These are phyloP conservation scores for Aegilops bicornis DNA, from an alignment of 176 grass and related monocot genomes.

Conservation along the genomic window DNA sequence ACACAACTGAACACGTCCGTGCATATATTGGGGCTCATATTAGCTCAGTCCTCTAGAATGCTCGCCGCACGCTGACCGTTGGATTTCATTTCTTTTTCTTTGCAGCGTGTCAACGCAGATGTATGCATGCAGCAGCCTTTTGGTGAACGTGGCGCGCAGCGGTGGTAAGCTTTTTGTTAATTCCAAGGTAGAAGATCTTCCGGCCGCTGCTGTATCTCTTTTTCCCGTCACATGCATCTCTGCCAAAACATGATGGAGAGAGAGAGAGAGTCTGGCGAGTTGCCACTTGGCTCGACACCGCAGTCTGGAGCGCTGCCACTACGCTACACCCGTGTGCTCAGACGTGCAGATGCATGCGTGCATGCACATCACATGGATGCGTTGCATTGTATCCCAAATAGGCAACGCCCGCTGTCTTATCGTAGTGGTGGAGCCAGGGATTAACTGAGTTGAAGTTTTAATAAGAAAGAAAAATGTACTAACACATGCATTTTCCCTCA, in stretches of 20 bases:
- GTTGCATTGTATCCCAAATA: not conserved
- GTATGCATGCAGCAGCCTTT: conserved; percentile 20
- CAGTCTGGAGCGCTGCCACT: not conserved
- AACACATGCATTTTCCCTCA: too few species aligned
- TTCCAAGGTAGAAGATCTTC: conserved; percentile 45
- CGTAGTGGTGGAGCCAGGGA: not conserved
- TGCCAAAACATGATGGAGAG: not conserved
- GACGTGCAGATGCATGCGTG: not conserved
- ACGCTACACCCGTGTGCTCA: not conserved
- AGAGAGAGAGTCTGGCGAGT: too few species aligned
- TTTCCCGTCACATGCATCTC: conserved; percentile 22
- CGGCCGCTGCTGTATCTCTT: not conserved
- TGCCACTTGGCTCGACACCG: not conserved
- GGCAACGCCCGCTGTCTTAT: not conserved
- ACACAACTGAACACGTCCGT: too few species aligned
- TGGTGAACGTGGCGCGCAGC: not conserved
- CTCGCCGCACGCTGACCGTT: too few species aligned
- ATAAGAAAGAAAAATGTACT: too few species aligned
- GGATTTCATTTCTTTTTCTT: too few species aligned
- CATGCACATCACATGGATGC: not conserved
- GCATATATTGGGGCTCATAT: too few species aligned
- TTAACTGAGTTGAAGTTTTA: too few species aligned
- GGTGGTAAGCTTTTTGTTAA: conserved; percentile 20
- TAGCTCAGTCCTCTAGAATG: too few species aligned
- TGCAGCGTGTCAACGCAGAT: too few species aligned